phyloP scores from a whole-genome alignment of 345 rosid genomes.

The Populus simonii region DNA sequence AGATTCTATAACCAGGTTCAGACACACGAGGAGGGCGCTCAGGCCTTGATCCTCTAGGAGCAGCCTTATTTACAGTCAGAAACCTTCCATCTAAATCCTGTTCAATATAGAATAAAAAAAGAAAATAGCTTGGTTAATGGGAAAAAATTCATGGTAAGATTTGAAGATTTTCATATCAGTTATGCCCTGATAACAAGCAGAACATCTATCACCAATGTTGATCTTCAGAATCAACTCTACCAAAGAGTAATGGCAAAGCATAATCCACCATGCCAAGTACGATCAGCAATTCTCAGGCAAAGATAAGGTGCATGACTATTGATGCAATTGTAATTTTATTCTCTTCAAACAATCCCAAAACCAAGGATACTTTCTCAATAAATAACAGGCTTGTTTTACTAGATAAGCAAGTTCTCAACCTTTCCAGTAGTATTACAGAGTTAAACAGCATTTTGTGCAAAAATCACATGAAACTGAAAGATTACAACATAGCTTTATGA shows the following conservation, averaged over 20 bases:
- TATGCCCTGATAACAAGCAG: neutral
- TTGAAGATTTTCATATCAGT: neutral
- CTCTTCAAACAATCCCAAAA: neutral
- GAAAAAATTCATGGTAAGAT: neutral
- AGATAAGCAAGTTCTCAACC: neutral
- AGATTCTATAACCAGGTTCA: conserved; percentile 54
- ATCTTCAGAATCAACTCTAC: neutral
- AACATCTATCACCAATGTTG: neutral
- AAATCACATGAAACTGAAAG: neutral
- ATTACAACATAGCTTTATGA: neutral
- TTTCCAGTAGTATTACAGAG: neutral
- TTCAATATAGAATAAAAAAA: conserved; percentile 8
- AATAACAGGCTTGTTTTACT: neutral
- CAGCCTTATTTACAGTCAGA: conserved; percentile 80
- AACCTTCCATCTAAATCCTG: conserved; percentile 77
- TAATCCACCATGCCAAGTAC: neutral
- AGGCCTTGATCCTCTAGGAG: conserved; percentile 71
- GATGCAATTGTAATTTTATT: neutral
- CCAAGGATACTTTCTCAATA: neutral
- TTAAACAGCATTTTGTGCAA: neutral
- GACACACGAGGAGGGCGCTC: conserved; percentile 58
- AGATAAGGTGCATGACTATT: neutral
- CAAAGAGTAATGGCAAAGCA: neutral
- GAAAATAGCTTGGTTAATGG: neutral
- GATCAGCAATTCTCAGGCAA: neutral